A percentile compares a stretch with the other conserved stretches of the same genome.
Conservation (phyloP, 441 rosid genomes). For the Hura crepitans region DNA sequence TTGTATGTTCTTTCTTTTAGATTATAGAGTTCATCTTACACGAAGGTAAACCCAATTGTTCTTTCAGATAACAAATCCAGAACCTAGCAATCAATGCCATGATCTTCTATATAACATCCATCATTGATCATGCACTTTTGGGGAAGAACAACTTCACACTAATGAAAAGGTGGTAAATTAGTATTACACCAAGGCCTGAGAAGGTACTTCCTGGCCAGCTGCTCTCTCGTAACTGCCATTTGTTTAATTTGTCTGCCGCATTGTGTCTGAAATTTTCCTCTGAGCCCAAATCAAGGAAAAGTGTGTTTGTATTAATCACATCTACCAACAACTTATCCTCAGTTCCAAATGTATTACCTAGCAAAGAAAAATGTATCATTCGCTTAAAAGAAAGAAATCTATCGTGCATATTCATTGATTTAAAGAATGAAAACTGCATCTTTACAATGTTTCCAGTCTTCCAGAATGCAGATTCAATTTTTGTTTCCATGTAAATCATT, state of each 20-base stretch:
- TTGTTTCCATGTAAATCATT: background rate
- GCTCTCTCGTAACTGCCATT: background rate
- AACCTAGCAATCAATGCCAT: background rate
- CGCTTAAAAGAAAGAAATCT: background rate
- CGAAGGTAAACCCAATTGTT: background rate
- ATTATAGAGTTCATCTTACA: background rate
- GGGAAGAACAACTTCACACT: background rate
- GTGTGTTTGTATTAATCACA: background rate
- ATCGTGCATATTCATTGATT: no score
- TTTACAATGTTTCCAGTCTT: background rate
- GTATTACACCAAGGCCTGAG: background rate
- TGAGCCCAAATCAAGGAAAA: background rate
- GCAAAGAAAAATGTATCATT: background rate
- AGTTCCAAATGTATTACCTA: background rate
- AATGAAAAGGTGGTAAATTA: background rate
- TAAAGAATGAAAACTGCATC: background rate
- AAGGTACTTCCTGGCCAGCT: slow-evolving; percentile 5
- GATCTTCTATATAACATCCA: background rate
- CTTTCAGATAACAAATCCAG: slow-evolving; percentile 6
- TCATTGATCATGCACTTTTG: background rate
- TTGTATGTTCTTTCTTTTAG: slow-evolving; percentile 1
- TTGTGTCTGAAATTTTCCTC: background rate
- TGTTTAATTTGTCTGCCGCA: background rate
- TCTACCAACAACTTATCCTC: background rate
- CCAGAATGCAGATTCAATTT: background rate